These are phyloP conservation scores for Onygenales sp. DNA, from an alignment of 2,329 filamentous ascomycete genomes.

Conservation along the genomic window DNA sequence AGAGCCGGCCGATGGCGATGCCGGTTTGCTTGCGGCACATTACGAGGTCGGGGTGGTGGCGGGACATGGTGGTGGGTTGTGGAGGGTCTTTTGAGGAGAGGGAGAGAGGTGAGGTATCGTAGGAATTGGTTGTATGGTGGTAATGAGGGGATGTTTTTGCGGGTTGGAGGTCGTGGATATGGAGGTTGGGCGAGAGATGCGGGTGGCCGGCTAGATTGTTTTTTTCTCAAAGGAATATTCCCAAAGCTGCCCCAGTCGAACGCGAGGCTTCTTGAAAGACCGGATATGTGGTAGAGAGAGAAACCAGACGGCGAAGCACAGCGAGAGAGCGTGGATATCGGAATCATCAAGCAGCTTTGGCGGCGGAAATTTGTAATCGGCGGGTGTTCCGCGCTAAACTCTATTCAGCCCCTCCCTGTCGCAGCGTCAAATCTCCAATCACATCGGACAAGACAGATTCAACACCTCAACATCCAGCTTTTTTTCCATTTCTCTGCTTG, in stretches of 20 bases:
- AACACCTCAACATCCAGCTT: neutral
- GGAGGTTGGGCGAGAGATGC: neutral
- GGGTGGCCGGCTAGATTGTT: no score
- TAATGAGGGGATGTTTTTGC: neutral
- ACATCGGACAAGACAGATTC: neutral
- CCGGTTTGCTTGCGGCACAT: constrained; percentile 99
- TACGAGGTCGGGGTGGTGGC: constrained; percentile 94
- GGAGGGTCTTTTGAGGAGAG: neutral
- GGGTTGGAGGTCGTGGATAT: neutral
- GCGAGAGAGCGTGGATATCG: no score
- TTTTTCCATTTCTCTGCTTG: neutral
- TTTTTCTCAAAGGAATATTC: no score
- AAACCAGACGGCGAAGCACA: no score
- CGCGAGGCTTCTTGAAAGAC: no score
- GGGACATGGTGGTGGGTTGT: constrained; percentile 56
- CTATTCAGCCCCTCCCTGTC: neutral
- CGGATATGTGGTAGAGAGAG: no score
- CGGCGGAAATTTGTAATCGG: neutral
- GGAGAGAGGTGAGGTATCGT: neutral
- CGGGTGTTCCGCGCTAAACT: neutral
- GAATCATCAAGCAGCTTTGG: no score
- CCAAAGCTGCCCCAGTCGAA: no score
- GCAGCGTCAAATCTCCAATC: neutral
- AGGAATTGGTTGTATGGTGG: neutral
- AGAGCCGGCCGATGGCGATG: constrained; percentile 95